phyloP scores from a whole-genome alignment of 2,329 filamentous ascomycete genomes.

The Nemania abortiva region DNA sequence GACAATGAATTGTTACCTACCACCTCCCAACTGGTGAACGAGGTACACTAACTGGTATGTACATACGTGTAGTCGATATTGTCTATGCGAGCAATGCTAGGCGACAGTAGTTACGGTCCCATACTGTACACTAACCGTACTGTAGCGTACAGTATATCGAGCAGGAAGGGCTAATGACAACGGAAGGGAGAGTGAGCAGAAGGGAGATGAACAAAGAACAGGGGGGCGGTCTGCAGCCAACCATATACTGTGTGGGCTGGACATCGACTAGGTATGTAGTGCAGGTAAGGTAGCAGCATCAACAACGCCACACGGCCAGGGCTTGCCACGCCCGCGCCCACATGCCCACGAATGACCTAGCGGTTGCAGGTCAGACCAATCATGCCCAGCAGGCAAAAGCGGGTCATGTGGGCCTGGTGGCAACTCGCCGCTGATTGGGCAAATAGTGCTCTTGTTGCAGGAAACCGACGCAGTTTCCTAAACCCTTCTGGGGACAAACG shows the following conservation, averaged over 20 bases:
- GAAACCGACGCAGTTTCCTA: constrained; percentile 30
- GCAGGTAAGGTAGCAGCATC: constrained; percentile 27
- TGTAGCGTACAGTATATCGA: background rate
- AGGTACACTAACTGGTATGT: constrained; percentile 10
- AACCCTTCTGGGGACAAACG: constrained; percentile 29
- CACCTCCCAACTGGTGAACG: background rate
- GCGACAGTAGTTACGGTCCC: background rate
- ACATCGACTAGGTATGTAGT: background rate
- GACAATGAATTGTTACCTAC: constrained; percentile 24
- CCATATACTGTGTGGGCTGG: constrained; percentile 33
- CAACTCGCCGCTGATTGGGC: constrained; percentile 33
- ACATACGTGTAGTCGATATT: too few relatives aligned
- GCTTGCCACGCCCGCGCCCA: constrained; percentile 36
- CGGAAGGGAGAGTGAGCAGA: background rate
- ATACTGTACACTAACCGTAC: background rate
- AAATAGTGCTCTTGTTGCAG: constrained; percentile 34
- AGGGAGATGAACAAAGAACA: constrained; percentile 21
- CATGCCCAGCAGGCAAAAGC: background rate
- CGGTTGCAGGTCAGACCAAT: constrained; percentile 37
- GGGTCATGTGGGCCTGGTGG: constrained; percentile 33
- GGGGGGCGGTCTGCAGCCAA: constrained; percentile 37
- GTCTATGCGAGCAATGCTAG: constrained; percentile 6
- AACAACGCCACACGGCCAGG: constrained; percentile 40
- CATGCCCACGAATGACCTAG: constrained; percentile 37
- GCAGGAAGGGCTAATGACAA: background rate